Evolutionary conservation across 495 filamentous ascomycete genomes (phyloP).

Genomic region (Podospora pseudocomata): DNA sequence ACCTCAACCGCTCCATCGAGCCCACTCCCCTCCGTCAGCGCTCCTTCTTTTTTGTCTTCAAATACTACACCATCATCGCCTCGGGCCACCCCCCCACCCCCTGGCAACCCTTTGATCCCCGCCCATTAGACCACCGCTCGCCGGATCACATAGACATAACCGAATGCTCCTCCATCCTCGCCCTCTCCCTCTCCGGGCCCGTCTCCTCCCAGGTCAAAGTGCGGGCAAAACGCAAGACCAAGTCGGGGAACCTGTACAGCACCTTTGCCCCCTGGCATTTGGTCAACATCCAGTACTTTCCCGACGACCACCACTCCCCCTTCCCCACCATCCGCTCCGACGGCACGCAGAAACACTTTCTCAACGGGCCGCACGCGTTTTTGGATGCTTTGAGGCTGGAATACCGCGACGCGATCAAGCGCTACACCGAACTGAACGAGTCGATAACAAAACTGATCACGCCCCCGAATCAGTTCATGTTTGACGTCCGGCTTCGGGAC

Average conservation of each 20-base stretch:
- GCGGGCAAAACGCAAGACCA: slow-evolving; percentile 29
- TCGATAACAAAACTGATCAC: slow-evolving; percentile 48
- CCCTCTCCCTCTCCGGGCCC: slow-evolving; percentile 44
- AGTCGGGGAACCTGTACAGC: slow-evolving; percentile 43
- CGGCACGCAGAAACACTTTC: slow-evolving; percentile 44
- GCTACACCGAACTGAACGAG: slow-evolving; percentile 45
- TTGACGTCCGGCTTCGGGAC: slow-evolving; percentile 46
- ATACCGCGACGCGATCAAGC: slow-evolving; percentile 49
- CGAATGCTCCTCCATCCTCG: slow-evolving; percentile 49
- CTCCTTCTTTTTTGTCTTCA: slow-evolving; percentile 53
- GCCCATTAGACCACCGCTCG: slow-evolving; percentile 36
- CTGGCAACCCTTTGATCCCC: slow-evolving; percentile 45
- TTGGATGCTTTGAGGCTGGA: slow-evolving; percentile 47
- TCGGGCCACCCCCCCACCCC: slow-evolving; percentile 41
- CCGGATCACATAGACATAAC: slow-evolving; percentile 48
- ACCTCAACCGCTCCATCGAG: slow-evolving; percentile 41
- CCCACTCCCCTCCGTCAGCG: slow-evolving; percentile 36
- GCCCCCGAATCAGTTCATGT: slow-evolving; percentile 54
- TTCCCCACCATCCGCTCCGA: slow-evolving; percentile 36
- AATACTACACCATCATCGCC: slow-evolving; percentile 51
- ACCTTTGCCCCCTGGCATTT: slow-evolving; percentile 52
- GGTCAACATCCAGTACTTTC: slow-evolving; percentile 49
- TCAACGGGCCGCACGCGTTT: slow-evolving; percentile 54
- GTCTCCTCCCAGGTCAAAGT: slow-evolving; percentile 35
- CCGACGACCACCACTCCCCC: slow-evolving; percentile 45